Evolutionary conservation across 768 basidiomycete species (phyloP), one percentile per base, ranked within the genome.

Genomic region (Ephemerocybe angulata): DNA sequence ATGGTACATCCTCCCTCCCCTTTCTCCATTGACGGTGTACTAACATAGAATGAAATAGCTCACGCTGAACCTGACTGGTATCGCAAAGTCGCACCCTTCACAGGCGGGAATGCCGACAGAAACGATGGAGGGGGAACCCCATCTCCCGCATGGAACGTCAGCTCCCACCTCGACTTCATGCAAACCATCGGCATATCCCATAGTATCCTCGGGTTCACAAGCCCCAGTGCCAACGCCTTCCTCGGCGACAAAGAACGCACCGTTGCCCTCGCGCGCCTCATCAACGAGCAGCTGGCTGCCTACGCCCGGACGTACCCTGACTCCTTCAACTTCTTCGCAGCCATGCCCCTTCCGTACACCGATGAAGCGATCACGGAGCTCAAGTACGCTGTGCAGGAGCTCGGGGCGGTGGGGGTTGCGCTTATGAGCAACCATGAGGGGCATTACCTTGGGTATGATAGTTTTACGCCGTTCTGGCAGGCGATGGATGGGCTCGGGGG

Each of bases 281-380:
- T 73, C 49, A 73, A 73, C 51, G 72, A 73, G 55, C 68, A 73
- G 47, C 58, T 66, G 13, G 70, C 70, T 35, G 72, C 72, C 21
- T 70, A 68, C 43, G 63, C 59, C 40, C 64, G 66, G 25, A 60
- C 63, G 15, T 52, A 67, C 29, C 69, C 70, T 10, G 54, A 55
- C 0, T 60, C 64, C 52, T 65, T 72, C 46, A 65, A 58, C 35
- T 73, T 73, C 62, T 71, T 67, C 46, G 72, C 70, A 7, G 62
- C 67, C 37, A 67, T 73, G 21, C 72, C 72, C 10, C 63, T 72
- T 21, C 72, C 72, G 11, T 73, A 67, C 56, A 66, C 65, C n/a
- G 41, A 58, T 3, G 72, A 65, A 30, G 67, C 72, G 3, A 67
- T 73, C 38, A 50, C 54, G 12, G 72, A 73, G 61, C 65, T 70